Evolutionary conservation across 495 filamentous ascomycete genomes (phyloP).

Genomic region (Terfezia claveryi): DNA sequence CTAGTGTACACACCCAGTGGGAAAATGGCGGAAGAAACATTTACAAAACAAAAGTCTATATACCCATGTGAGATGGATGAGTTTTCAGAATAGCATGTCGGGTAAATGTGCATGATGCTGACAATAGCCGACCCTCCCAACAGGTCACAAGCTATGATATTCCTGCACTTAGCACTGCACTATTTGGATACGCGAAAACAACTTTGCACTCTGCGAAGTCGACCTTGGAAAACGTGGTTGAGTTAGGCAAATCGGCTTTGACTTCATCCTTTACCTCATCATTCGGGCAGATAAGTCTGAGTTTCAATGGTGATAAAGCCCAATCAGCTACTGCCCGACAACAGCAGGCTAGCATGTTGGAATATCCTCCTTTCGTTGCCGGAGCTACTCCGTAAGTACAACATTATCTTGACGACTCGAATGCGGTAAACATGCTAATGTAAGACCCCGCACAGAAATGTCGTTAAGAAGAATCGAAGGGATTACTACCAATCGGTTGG

Average conservation of each 20-base stretch:
- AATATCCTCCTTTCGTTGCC: slow-evolving; percentile 18
- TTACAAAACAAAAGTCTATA: too few species aligned
- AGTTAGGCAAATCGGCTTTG: background rate
- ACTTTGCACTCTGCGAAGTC: background rate
- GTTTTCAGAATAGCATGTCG: too few species aligned
- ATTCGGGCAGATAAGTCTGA: too few species aligned
- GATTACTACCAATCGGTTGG: background rate
- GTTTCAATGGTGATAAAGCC: too few species aligned
- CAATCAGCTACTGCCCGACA: background rate
- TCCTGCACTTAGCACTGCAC: background rate
- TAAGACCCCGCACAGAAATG: slow-evolving; percentile 6
- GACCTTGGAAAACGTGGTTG: background rate
- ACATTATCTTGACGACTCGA: background rate
- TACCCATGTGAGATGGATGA: too few species aligned
- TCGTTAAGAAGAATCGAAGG: slow-evolving; percentile 8
- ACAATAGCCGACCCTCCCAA: too few species aligned
- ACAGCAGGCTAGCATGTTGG: slow-evolving; percentile 14
- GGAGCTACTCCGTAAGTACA: slow-evolving; percentile 17
- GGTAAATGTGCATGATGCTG: too few species aligned
- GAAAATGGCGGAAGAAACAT: too few species aligned
- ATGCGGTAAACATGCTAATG: background rate
- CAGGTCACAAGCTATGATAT: background rate
- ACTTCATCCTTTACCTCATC: background rate
- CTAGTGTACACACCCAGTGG: too few species aligned
- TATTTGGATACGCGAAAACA: background rate